Conservation (phyloP, 192 early-diverging fungal genomes). For the Piromyces finnis region DNA sequence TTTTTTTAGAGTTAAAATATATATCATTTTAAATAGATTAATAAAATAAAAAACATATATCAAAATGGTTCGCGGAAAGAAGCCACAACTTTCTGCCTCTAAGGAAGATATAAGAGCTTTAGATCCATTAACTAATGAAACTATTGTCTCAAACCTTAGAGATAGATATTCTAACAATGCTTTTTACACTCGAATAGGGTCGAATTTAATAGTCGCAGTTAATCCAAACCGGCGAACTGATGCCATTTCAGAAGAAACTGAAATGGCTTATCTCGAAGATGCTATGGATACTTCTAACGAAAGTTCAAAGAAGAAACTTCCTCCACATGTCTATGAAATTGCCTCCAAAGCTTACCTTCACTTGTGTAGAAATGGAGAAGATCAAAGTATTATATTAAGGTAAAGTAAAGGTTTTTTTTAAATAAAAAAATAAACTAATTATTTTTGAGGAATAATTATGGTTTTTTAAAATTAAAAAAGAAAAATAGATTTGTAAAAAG, state of each 20-base stretch:
- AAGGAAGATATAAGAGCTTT: neutral
- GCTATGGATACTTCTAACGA: neutral
- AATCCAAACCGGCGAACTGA: neutral
- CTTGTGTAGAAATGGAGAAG: constrained; percentile 67
- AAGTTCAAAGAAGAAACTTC: constrained; percentile 3
- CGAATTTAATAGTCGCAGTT: neutral
- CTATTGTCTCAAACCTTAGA: constrained; percentile 8
- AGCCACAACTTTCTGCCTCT: neutral
- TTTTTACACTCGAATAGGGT: constrained; percentile 10
- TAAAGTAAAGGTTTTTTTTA: constrained; percentile 9
- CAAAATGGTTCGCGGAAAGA: neutral
- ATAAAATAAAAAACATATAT: neutral
- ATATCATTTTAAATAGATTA: too few species aligned
- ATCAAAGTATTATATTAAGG: constrained; percentile 80
- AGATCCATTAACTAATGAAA: constrained; percentile 1
- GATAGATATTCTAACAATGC: constrained; percentile 12
- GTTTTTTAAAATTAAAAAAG: too few species aligned
- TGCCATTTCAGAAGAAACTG: neutral
- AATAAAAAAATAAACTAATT: too few species aligned
- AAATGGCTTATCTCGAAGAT: neutral
- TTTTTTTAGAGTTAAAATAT: too few species aligned
- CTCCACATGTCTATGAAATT: constrained; percentile 71
- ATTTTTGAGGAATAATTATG: too few species aligned
- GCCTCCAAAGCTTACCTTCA: constrained; percentile 74
- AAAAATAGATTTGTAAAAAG: too few species aligned